Evolutionary conservation across 345 rosid species (phyloP), one percentile per base, ranked within the genome.

Genomic region (Salix brachista): DNA sequence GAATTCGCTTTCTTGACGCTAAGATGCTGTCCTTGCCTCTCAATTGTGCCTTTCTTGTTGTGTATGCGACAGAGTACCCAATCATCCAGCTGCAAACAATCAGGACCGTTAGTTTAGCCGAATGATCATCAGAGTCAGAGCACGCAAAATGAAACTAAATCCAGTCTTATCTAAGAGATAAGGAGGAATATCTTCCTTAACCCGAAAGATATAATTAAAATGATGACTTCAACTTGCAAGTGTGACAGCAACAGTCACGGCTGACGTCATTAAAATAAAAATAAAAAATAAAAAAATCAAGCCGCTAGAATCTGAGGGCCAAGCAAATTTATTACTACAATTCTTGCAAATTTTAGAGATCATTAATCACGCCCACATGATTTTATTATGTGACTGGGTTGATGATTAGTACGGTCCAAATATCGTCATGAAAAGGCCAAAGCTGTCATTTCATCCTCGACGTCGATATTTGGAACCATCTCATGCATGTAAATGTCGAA

Each of bases 1-100:
- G 76, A 70, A 14, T 13, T 67, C 21, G 48, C 23, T 26, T 64
- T 81, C 39, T 28, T 61, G 54, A 52, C 72, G 30, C 30, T 36
- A 4, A 36, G 6, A 64, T n/a, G 69, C 69, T 65, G 78, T 23
- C 70, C 79, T 61, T 72, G 91, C 80, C 84, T 90, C 91, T 91
- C 96, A 39, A 90, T 72, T 4, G 80, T 5, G 30, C 99, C 97
- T 79, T 93, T 95, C 86, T 95, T 95, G 87, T 95, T 93, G 86
- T 95, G 91, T 73, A 95, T 90, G 71, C 99, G 99, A 79, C 97
- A 95, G 56, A 94, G 77, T 66, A 94, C 98, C 98, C 98, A 94
- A 87, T 94, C 98, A 65, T 94, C 98, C 44, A 95, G 85, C 99
- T 95, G 97, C 65, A 80, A 54, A 42, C 1, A 61, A 77, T 14